Base-by-base conservation (phyloP, 352 stramenopile species). In the Blastocystis sp. region DNA sequence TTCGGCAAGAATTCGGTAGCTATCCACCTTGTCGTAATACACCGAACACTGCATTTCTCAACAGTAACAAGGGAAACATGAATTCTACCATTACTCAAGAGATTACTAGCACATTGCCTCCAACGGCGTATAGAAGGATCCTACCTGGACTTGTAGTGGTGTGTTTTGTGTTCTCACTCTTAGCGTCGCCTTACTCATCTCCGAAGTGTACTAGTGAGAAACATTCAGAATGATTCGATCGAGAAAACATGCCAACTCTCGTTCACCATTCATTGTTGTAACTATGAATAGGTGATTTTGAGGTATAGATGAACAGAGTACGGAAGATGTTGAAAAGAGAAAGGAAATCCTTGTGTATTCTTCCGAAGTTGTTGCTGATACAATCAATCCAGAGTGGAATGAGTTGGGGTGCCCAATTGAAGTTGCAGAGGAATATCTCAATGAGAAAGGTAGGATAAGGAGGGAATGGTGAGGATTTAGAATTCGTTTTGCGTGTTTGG, bases 401-500 rank as follows among this genome's bases (percentile, higher is more conserved):
- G 73, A 84, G 42, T 48, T 84, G 44, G 73, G 73, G 48, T 66
- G 48, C 27, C 73, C 73, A 17, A 62, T 84, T n/a, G 73, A 84
- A 15, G 68, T 84, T 9, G 17, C 22, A 6, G 9, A 64, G 27
- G 42, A 84, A n/a, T 53, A 53, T 44, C 51, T 66, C 17, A 56
- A 84, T 13, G 51, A 84, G 30, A 84, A 69, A 22, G 73, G 73
- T 84, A 64, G 33, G 19, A 35, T 22, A 11, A 40, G 19, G 33
- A 19, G 19, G 6, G 3, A 13, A 3, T 27, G 9, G 17, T 17
- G 44, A 51, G 33, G 15, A 19, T 17, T 17, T 84, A 84, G 73
- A 54, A 57, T 84, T 84, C 73, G 48, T 48, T 17, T 57, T 84
- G n/a, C 73, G 73, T 84, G 44, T 84, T n/a, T 84, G 73, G 73